Conservation (phyloP, 768 basidiomycete species). For the Suillus sp. region DNA sequence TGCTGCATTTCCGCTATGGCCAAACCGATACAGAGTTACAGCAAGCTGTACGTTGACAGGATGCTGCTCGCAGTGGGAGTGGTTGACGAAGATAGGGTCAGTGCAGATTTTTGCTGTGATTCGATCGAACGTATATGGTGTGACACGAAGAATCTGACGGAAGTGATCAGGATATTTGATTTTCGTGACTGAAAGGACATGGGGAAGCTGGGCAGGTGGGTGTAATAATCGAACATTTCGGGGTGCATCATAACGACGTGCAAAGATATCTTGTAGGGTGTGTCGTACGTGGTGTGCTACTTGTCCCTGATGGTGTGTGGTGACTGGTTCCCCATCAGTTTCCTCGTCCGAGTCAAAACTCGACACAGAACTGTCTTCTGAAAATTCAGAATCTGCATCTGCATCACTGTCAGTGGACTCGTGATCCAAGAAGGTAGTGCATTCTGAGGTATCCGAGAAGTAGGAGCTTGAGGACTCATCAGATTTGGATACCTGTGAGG, state of each 20-base stretch:
- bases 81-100: conserved; percentile 31
- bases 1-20: conserved; percentile 44
- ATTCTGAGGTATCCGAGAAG: no score
- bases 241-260: background rate
- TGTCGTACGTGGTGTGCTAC: background rate
- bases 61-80: conserved; percentile 28
- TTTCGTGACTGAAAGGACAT: background rate
- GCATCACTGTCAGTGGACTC: background rate
- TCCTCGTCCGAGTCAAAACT: background rate
- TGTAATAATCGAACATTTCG: conserved; percentile 31
- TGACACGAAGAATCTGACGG: conserved; percentile 3
- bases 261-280: background rate
- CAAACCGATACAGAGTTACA: conserved; percentile 42
- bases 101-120: conserved; percentile 3
- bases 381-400: background rate
- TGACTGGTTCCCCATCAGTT: background rate
- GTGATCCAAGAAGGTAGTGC: no score
- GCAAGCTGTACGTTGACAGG: conserved; percentile 37
- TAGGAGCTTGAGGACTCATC: no score
- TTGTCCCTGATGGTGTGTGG: background rate
- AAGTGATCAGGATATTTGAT: background rate
- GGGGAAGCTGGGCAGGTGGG: background rate
- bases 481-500: no score
- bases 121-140: background rate
- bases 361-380: background rate